A percentile compares a stretch with the other conserved stretches of the same genome.
phyloP scores from a whole-genome alignment of 495 filamentous ascomycete species.

The Aspergillus sclerotioniger region DNA sequence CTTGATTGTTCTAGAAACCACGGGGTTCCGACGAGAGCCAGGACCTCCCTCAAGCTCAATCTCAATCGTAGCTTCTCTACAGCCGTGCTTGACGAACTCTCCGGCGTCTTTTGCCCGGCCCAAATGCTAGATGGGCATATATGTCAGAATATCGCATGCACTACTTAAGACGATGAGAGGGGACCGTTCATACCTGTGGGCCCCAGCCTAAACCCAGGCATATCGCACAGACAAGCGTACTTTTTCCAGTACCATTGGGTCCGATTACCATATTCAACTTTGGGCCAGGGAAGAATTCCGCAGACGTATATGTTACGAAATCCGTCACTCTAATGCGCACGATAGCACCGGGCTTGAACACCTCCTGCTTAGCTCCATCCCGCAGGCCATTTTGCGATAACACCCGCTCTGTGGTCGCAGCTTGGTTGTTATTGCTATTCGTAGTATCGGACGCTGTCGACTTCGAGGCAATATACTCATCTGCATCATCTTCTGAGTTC shows the following conservation, averaged over 20 bases:
- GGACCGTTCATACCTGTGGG: conserved; percentile 52
- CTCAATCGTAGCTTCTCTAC: conserved; percentile 74
- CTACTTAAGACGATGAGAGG: not conserved
- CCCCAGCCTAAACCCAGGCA: conserved; percentile 88
- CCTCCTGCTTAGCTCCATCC: conserved; percentile 19
- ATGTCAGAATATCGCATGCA: conserved; percentile 5
- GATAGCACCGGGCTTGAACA: conserved; percentile 79
- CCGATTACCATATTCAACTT: conserved; percentile 99
- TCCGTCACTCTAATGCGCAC: conserved; percentile 82
- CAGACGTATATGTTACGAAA: conserved; percentile 92
- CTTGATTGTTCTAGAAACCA: conserved; percentile 73
- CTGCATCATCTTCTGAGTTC: not conserved
- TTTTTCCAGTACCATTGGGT: conserved; percentile 96
- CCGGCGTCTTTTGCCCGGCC: conserved; percentile 81
- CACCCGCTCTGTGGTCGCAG: too few relatives aligned
- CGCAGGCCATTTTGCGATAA: conserved; percentile 5
- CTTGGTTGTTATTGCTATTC: not conserved
- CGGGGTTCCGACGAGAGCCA: conserved; percentile 55
- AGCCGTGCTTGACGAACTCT: conserved; percentile 93
- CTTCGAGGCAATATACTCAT: conserved; percentile 7
- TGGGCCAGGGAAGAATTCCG: conserved; percentile 85
- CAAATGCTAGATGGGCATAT: conserved; percentile 55
- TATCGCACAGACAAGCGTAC: conserved; percentile 95
- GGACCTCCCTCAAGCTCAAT: conserved; percentile 72
- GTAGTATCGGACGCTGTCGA: conserved; percentile 1